Evolutionary conservation across 2,329 filamentous ascomycete species (phyloP).

Genomic region (Berkeleyomyces basicola): DNA sequence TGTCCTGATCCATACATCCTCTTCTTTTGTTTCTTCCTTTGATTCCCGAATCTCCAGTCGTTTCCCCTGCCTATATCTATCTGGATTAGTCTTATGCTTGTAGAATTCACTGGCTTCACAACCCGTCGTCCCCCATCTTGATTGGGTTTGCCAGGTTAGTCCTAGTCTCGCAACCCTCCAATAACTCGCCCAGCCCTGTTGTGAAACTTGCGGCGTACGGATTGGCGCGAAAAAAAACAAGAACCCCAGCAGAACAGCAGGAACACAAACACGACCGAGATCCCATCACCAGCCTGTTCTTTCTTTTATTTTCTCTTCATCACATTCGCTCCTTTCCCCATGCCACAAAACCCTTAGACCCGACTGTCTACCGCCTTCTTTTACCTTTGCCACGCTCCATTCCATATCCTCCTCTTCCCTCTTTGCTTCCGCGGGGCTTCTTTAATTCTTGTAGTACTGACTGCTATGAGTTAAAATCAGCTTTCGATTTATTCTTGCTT

Average conservation of each 20-base stretch:
- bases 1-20: neutral
- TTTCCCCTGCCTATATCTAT: neutral
- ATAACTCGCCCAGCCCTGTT: slow-evolving; percentile 4
- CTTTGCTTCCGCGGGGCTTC: neutral
- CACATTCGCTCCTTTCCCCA: neutral
- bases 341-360: neutral
- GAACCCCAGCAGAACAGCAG: neutral
- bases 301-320: neutral
- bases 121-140: neutral
- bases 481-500: neutral
- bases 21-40: neutral
- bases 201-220: slow-evolving; percentile 5
- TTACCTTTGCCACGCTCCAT: neutral
- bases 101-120: neutral
- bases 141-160: slow-evolving; percentile 1
- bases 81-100: neutral
- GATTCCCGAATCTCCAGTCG: neutral
- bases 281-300: neutral
- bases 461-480: neutral
- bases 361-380: neutral
- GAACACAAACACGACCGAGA: neutral
- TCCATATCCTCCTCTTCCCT: neutral
- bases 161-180: slow-evolving; percentile 1
- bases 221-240: neutral
- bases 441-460: neutral